These are phyloP conservation scores for Rhodotorula sp. DNA, from an alignment of 1,284 basidiomycete species.

Conservation along the genomic window DNA sequence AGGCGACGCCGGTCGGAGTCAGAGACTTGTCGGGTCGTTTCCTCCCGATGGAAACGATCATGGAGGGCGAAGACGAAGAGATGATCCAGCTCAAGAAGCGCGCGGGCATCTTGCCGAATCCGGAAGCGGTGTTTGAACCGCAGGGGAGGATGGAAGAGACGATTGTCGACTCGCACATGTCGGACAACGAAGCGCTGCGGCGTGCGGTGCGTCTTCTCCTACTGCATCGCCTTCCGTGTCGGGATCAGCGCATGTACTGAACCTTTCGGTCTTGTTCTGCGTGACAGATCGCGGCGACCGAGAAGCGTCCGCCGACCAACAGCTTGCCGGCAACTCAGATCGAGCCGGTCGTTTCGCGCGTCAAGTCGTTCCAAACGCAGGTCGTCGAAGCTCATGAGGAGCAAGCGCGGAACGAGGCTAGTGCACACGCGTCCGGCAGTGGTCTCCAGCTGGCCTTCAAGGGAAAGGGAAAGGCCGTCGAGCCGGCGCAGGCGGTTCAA, in stretches of 20 bases:
- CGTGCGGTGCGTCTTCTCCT: conserved; percentile 11
- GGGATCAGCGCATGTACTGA: too few species aligned
- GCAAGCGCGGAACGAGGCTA: conserved; percentile 1
- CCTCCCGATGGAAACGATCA: conserved; percentile 11
- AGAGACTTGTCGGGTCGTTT: conserved; percentile 15
- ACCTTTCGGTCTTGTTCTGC: too few species aligned
- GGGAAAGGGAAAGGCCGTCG: background rate
- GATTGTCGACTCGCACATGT: conserved; percentile 11
- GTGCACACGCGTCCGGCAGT: background rate
- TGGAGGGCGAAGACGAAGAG: background rate
- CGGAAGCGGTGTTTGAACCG: conserved; percentile 6
- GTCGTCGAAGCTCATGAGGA: conserved; percentile 24
- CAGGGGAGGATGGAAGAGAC: conserved; percentile 10
- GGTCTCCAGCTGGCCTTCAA: background rate
- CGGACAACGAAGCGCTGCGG: conserved; percentile 29
- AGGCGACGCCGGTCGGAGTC: conserved; percentile 19
- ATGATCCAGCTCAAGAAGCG: conserved; percentile 12
- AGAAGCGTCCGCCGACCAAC: conserved; percentile 2
- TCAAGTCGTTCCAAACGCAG: conserved; percentile 20
- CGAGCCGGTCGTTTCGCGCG: conserved; percentile 28
- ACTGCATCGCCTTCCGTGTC: background rate
- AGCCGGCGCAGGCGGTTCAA: background rate
- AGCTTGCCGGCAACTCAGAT: conserved; percentile 19
- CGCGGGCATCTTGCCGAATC: conserved; percentile 20
- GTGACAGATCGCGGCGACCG: background rate